These are phyloP conservation scores for Mesembryanthemum crystallinum DNA, from an alignment of 148 eudicot genomes.

Conservation along the genomic window DNA sequence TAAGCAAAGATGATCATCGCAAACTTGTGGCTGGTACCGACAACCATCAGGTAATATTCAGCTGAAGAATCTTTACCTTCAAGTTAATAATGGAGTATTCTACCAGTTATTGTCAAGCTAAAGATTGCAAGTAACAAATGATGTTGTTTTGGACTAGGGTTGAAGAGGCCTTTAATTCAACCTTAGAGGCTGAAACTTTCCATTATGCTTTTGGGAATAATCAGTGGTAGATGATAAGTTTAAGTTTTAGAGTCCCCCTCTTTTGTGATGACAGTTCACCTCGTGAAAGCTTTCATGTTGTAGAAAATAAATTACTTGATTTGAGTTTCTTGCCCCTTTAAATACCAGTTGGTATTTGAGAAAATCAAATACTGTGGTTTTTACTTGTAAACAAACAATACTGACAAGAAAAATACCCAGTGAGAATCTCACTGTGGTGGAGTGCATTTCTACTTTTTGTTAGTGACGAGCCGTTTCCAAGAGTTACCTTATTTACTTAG, in stretches of 20 bases:
- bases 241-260: background rate
- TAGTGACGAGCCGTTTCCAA: background rate
- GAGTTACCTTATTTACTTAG: background rate
- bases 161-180: background rate
- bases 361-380: background rate
- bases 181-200: background rate
- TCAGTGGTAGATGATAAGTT: too few relatives aligned
- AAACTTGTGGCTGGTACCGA: conserved; percentile 90
- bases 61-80: background rate
- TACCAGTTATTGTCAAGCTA: background rate
- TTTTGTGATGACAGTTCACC: background rate
- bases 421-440: too few relatives aligned
- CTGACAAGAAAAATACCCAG: too few relatives aligned
- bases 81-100: too few relatives aligned
- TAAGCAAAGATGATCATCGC: conserved; percentile 84
- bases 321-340: background rate
- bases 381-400: background rate
- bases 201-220: background rate
- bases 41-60: conserved; percentile 67
- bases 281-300: background rate
- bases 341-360: background rate
- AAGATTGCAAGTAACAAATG: background rate
- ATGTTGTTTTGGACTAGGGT: background rate
- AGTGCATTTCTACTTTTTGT: background rate
- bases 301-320: background rate